phyloP scores from a whole-genome alignment of 1,284 basidiomycete species.

The Marasmius oreades region DNA sequence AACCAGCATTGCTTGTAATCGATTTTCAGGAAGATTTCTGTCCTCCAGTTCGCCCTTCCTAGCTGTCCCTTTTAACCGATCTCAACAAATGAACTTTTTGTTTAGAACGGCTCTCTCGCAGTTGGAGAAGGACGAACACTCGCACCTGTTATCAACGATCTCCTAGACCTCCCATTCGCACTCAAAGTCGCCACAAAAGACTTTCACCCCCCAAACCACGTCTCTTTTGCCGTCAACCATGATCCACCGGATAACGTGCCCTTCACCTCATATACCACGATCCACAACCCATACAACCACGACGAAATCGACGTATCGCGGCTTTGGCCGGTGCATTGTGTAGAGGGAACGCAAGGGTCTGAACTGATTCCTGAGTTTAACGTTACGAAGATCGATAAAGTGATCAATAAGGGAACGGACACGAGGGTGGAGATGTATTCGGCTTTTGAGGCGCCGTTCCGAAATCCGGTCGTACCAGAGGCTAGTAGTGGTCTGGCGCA shows the following conservation, averaged over 20 bases:
- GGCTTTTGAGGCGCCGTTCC: conserved; percentile 31
- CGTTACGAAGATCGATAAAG: conserved; percentile 25
- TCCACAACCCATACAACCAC: conserved; percentile 28
- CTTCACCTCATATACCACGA: conserved; percentile 36
- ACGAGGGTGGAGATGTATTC: conserved; percentile 53
- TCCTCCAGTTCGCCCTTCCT: conserved; percentile 36
- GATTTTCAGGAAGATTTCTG: conserved; percentile 68
- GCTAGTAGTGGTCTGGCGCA: conserved; percentile 25
- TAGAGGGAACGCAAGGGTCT: conserved; percentile 39
- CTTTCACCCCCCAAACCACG: conserved; percentile 53
- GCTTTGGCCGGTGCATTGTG: conserved; percentile 64
- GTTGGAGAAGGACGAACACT: conserved; percentile 45
- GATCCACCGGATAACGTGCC: conserved; percentile 26
- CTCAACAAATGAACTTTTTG: neutral
- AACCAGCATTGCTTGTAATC: conserved; percentile 45
- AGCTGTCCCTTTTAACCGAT: neutral
- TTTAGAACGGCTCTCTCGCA: conserved; percentile 47
- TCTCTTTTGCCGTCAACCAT: conserved; percentile 64
- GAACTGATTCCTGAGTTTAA: conserved; percentile 38
- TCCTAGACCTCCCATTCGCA: conserved; percentile 39
- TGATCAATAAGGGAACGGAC: conserved; percentile 32
- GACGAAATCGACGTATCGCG: conserved; percentile 36
- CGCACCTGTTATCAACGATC: conserved; percentile 39
- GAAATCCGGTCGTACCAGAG: conserved; percentile 31
- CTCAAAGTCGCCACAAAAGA: conserved; percentile 47